Percentiles rank a stretch among this genome's conserved stretches.
Conservation (phyloP, 495 filamentous ascomycete species). For the Aspergillus panamensis region DNA sequence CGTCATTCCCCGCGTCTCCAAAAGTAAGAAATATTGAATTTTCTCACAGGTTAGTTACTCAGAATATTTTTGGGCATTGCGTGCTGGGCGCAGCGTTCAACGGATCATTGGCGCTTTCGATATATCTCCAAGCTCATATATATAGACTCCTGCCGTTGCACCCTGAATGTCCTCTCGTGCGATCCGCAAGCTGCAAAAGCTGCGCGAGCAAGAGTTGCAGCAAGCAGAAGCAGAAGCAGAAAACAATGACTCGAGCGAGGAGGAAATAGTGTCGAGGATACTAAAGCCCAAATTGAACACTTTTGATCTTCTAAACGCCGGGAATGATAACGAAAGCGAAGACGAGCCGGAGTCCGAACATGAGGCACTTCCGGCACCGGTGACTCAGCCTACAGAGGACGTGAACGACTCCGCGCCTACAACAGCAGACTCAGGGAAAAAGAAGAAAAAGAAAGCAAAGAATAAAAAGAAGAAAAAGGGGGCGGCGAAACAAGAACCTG, state of each 20-base stretch:
- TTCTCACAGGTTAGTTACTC: neutral
- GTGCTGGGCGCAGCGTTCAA: neutral
- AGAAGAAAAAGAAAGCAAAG: slow-evolving; percentile 50
- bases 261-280: slow-evolving; percentile 34
- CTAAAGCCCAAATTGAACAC: slow-evolving; percentile 46
- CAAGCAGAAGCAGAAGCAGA: slow-evolving; percentile 43
- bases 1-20: slow-evolving; percentile 42
- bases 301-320: slow-evolving; percentile 51
- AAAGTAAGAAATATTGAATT: slow-evolving; percentile 2
- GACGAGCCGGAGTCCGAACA: slow-evolving; percentile 45
- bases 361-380: slow-evolving; percentile 30
- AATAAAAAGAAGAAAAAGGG: slow-evolving; percentile 45
- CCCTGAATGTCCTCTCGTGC: slow-evolving; percentile 73
- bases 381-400: slow-evolving; percentile 27
- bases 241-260: slow-evolving; percentile 51
- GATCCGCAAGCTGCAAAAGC: slow-evolving; percentile 68
- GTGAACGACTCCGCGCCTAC: slow-evolving; percentile 27
- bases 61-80: neutral
- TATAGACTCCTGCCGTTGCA: neutral
- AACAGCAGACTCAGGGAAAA: slow-evolving; percentile 26
- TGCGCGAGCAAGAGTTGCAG: slow-evolving; percentile 60
- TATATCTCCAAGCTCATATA: neutral
- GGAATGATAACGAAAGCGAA: slow-evolving; percentile 63
- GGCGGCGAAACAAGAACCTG: slow-evolving; percentile 17
- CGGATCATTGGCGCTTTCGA: neutral